A percentile compares a stretch with the other conserved stretches of the same genome.
phyloP scores from a whole-genome alignment of 257 asterid species.

The Solanum appendiculatum region DNA sequence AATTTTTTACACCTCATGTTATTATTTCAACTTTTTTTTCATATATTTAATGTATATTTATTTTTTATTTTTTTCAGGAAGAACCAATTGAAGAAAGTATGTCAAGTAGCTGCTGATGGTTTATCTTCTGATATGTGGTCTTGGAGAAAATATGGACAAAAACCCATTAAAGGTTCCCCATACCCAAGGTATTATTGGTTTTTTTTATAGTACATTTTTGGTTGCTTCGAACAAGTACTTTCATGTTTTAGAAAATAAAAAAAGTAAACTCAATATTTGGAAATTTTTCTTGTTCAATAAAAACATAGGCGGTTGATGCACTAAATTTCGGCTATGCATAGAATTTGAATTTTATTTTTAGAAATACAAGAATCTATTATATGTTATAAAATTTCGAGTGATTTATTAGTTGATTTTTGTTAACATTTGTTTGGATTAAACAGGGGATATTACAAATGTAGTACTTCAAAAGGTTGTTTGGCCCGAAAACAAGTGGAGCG shows the following conservation, averaged over 20 bases:
- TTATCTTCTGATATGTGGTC: conserved; percentile 84
- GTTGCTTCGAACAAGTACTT: not conserved
- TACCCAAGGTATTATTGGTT: conserved; percentile 53
- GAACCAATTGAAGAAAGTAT: conserved; percentile 59
- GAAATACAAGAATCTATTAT: no score
- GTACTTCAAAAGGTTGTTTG: conserved; percentile 50
- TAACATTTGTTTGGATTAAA: not conserved
- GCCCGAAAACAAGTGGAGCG: conserved; percentile 71
- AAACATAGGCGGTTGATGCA: no score
- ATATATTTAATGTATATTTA: not conserved
- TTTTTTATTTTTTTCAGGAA: conserved; percentile 30
- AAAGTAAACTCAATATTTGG: no score
- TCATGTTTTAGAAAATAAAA: not conserved
- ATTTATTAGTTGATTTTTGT: not conserved
- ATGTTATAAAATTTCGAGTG: no score
- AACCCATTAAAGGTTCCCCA: conserved; percentile 91
- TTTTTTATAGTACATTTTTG: not conserved
- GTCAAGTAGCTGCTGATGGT: conserved; percentile 71
- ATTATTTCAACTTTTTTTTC: not conserved
- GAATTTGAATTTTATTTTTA: no score
- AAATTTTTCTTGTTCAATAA: not conserved
- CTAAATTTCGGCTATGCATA: no score
- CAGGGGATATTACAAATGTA: conserved; percentile 59
- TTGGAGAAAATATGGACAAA: conserved; percentile 97
- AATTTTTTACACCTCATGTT: not conserved